These are phyloP conservation scores for Dactylellina parvicollis DNA, from an alignment of 2,329 filamentous ascomycete species.

Conservation along the genomic window DNA sequence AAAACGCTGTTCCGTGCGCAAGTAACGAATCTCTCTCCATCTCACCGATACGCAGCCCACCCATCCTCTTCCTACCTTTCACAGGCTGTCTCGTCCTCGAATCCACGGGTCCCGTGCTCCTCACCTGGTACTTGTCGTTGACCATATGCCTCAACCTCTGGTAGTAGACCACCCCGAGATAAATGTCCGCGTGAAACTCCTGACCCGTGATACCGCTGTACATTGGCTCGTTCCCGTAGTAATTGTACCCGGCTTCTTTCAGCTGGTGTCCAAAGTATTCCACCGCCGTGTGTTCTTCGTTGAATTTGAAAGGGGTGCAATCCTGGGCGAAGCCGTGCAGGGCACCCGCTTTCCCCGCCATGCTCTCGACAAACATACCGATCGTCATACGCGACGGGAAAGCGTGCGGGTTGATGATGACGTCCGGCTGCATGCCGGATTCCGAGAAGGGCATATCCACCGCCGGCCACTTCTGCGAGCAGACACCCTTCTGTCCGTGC, in stretches of 20 bases:
- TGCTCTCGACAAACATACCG: constrained; percentile 97
- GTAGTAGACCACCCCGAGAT: constrained; percentile 97
- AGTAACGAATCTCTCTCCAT: constrained; percentile 98
- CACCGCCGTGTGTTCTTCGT: constrained; percentile 87
- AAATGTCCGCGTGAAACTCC: constrained; percentile 93
- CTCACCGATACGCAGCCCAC: constrained; percentile 98
- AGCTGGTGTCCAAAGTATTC: constrained; percentile 98
- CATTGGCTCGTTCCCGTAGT: constrained; percentile 98
- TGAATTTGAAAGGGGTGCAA: constrained; percentile 92
- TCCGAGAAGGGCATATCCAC: constrained; percentile 97
- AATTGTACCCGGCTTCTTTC: constrained; percentile 94
- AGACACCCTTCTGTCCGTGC: constrained; percentile 97
- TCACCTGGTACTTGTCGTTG: constrained; percentile 98
- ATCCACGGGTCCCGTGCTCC: constrained; percentile 92
- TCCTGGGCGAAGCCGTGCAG: constrained; percentile 96
- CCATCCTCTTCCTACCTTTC: constrained; percentile 89
- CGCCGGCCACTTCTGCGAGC: constrained; percentile 92
- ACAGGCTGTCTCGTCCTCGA: constrained; percentile 93
- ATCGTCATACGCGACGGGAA: constrained; percentile 99
- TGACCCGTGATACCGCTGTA: constrained; percentile 97
- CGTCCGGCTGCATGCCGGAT: constrained; percentile 92
- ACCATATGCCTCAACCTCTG: constrained; percentile 99
- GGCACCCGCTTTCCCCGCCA: constrained; percentile 93
- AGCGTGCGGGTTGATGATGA: constrained; percentile 99
- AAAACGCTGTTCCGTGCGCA: constrained; percentile 92